phyloP scores from a whole-genome alignment of 2,329 filamentous ascomycete genomes.

The Xylariaceae sp. region DNA sequence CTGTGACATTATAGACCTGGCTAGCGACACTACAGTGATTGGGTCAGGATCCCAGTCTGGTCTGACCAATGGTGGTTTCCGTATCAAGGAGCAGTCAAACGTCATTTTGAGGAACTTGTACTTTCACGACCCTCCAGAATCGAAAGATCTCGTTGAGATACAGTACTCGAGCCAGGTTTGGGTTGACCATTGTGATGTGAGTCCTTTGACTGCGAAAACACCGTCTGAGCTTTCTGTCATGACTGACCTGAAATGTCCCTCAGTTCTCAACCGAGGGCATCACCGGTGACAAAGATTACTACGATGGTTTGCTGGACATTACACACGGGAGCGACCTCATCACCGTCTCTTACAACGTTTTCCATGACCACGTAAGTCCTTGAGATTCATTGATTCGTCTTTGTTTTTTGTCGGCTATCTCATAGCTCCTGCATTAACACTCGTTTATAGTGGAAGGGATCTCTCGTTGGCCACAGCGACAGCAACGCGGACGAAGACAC shows the following conservation, averaged over 20 bases:
- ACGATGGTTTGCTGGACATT: slow-evolving; percentile 42
- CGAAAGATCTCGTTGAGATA: slow-evolving; percentile 47
- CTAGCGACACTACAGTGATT: slow-evolving; percentile 48
- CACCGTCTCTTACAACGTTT: slow-evolving; percentile 39
- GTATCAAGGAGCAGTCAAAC: slow-evolving; percentile 45
- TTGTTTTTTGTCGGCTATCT: neutral
- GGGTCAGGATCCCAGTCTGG: slow-evolving; percentile 38
- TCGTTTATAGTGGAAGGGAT: slow-evolving; percentile 43
- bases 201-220: slow-evolving; percentile 5
- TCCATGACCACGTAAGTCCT: slow-evolving; percentile 37
- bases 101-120: slow-evolving; percentile 56
- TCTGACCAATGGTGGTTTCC: slow-evolving; percentile 44
- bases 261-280: slow-evolving; percentile 28
- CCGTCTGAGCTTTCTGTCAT: neutral
- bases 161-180: slow-evolving; percentile 38
- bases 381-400: slow-evolving; percentile 1
- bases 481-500: slow-evolving; percentile 55
- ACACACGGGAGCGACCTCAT: slow-evolving; percentile 41
- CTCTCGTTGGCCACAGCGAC: slow-evolving; percentile 58
- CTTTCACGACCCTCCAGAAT: slow-evolving; percentile 43
- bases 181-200: slow-evolving; percentile 43
- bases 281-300: slow-evolving; percentile 38
- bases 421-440: neutral
- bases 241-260: neutral
- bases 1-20: slow-evolving; percentile 41